A percentile compares a stretch with the other conserved stretches of the same genome.
Conservation (phyloP, 1,284 basidiomycete genomes). For the Megacollybia platyphylla region DNA sequence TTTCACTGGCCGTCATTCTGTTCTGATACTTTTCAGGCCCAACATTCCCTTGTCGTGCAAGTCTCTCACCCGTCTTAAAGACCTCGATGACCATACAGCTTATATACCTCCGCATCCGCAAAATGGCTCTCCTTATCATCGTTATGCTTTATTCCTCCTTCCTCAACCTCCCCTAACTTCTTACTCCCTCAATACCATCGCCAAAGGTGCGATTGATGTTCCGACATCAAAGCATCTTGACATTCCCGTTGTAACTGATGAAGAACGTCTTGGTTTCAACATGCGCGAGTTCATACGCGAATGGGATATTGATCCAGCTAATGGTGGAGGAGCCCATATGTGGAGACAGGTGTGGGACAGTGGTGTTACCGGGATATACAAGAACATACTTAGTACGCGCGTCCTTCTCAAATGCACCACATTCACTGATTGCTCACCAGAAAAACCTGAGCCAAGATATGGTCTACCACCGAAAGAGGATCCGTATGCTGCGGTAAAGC, state of each 20-base stretch:
- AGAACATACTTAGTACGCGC: constrained; percentile 53
- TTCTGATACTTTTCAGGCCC: constrained; percentile 32
- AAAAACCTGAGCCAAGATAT: constrained; percentile 51
- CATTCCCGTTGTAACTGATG: constrained; percentile 21
- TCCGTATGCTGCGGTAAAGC: constrained; percentile 47
- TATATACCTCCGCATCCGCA: constrained; percentile 87
- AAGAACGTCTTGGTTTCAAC: constrained; percentile 43
- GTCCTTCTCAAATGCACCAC: constrained; percentile 6
- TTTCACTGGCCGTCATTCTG: background rate
- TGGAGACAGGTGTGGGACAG: constrained; percentile 73
- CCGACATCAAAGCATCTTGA: constrained; percentile 26
- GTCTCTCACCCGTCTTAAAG: constrained; percentile 25
- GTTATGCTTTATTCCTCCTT: constrained; percentile 69
- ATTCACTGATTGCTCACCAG: constrained; percentile 20
- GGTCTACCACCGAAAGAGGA: constrained; percentile 41
- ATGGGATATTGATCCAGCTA: constrained; percentile 38
- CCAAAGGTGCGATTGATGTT: constrained; percentile 14
- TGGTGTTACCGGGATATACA: constrained; percentile 55
- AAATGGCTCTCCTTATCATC: constrained; percentile 75
- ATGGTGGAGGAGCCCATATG: constrained; percentile 71
- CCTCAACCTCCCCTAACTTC: constrained; percentile 39
- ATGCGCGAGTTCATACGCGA: constrained; percentile 47
- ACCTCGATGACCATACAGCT: constrained; percentile 38
- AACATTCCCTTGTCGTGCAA: constrained; percentile 70
- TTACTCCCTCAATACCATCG: constrained; percentile 18